Base-by-base conservation (phyloP, 148 eudicot genomes). In the Heliosperma pusillum region DNA sequence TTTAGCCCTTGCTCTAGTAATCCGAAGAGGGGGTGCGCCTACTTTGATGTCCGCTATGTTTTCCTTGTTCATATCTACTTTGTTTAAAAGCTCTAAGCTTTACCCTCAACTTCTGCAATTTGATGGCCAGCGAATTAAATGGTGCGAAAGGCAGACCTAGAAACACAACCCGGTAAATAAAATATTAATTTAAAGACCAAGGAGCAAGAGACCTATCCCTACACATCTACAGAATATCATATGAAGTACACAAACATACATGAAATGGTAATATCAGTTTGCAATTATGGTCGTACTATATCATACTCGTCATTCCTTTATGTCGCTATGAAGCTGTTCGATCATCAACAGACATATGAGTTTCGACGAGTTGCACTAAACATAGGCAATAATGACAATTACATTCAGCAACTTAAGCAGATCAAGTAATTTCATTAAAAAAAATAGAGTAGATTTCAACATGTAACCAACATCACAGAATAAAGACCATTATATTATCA, bases 1-100 rank as follows among this genome's bases (percentile, higher is more conserved):
- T 81, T 89, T 93, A 15, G 97, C 94, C 66, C 89, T 81, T 81
- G 92, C 88, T 80, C 91, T 69, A 70, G 94, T 90, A 64, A 90
- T 61, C 57, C 91, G 90, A 76, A 71, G 76, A 73, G 79, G 77
- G 29, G 87, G 83, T 82, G 68, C 83, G 71, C 76, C 84, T 74
- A 70, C 72, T 36, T 74, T 79, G 78, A 79, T 69, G 72, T 72
- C 78, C 63, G 72, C 60, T 79, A 13, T 55, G 70, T 78, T 86
- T 84, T 83, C 87, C 78, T 82, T 82, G 40, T 79, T 82, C 93
- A 87, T 87, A 52, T 77, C 76, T 77, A 69, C 76, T 76, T 76
- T 69, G 82, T 73, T 63, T 72, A 76, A 84, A 78, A 79, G 75
- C 85, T 55, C 66, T 64, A 76, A 75, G 83, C 66, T 78, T 82